Percentiles rank a stretch among this genome's conserved stretches.
These are phyloP conservation scores for Prunus fruticosa DNA, from an alignment of 306 rosid species.

Conservation along the genomic window DNA sequence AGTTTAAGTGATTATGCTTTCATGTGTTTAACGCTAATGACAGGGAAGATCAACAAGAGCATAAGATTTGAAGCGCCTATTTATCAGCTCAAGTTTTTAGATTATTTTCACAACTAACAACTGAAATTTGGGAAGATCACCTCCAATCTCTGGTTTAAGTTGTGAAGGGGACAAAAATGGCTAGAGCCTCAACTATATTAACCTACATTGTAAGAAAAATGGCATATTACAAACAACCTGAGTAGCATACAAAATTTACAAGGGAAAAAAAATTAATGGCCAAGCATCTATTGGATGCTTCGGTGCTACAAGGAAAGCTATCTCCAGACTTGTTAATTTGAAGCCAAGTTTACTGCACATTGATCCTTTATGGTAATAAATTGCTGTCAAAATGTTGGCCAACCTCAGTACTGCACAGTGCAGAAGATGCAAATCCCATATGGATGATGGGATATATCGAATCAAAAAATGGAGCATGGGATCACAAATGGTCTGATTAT, in stretches of 20 bases:
- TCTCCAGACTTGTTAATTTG: not conserved
- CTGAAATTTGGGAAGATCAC: not conserved
- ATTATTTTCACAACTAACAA: not conserved
- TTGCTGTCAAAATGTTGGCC: not conserved
- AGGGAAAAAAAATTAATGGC: not conserved
- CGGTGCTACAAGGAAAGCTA: too few relatives aligned
- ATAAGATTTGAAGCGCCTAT: too few relatives aligned
- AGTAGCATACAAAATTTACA: not conserved
- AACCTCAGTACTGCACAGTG: not conserved
- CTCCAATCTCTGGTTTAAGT: not conserved
- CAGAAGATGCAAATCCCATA: not conserved
- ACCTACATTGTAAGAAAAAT: not conserved
- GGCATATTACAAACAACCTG: not conserved
- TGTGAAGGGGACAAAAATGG: not conserved
- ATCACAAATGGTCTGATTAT: conserved; percentile 17
- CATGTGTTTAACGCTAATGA: too few relatives aligned
- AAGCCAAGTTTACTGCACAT: not conserved
- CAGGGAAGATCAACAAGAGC: too few relatives aligned
- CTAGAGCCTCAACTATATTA: not conserved
- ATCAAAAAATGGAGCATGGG: not conserved
- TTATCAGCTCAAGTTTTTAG: too few relatives aligned
- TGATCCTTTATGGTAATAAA: not conserved
- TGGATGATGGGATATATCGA: not conserved
- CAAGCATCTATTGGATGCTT: not conserved
- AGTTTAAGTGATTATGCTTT: too few relatives aligned